phyloP scores from a whole-genome alignment of 495 filamentous ascomycete genomes.

The Polyplosphaeria fusca region DNA sequence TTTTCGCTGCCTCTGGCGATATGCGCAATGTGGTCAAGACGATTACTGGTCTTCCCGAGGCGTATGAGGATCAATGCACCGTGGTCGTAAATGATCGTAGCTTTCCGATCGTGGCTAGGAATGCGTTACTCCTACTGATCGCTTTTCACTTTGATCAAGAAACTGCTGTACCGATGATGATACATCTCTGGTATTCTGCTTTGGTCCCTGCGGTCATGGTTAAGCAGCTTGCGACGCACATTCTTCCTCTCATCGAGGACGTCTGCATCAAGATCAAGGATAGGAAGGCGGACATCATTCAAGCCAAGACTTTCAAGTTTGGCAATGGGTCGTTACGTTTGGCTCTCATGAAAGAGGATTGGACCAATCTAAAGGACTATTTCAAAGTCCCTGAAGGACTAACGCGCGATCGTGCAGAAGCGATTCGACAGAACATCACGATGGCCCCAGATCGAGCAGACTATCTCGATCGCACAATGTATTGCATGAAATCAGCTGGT shows the following conservation, averaged over 20 bases:
- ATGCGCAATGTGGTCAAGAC: constrained; percentile 47
- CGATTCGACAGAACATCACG: constrained; percentile 13
- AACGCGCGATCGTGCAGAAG: constrained; percentile 2
- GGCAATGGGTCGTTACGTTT: constrained; percentile 9
- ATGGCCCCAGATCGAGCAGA: constrained; percentile 26
- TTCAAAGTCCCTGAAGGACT: constrained; percentile 21
- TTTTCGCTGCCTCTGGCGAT: constrained; percentile 52
- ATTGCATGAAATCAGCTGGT: constrained; percentile 6
- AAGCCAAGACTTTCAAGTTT: constrained; percentile 25
- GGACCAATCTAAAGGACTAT: constrained; percentile 20
- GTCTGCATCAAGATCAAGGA: constrained; percentile 32
- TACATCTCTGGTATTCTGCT: constrained; percentile 46
- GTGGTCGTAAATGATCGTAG: constrained; percentile 48
- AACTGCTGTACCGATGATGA: constrained; percentile 34
- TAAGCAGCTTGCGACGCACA: constrained; percentile 8
- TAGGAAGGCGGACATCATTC: constrained; percentile 16
- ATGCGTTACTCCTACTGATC: constrained; percentile 47
- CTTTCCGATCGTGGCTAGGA: constrained; percentile 46
- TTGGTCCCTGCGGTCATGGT: constrained; percentile 10
- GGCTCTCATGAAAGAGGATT: constrained; percentile 26
- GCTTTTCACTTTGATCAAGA: constrained; percentile 29
- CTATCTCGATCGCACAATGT: constrained; percentile 25
- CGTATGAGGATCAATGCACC: constrained; percentile 28
- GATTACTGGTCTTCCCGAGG: constrained; percentile 38
- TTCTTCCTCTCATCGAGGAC: constrained; percentile 36